Base-by-base conservation (phyloP, 805 yeast species). In the Hanseniaspora taiwanica region DNA sequence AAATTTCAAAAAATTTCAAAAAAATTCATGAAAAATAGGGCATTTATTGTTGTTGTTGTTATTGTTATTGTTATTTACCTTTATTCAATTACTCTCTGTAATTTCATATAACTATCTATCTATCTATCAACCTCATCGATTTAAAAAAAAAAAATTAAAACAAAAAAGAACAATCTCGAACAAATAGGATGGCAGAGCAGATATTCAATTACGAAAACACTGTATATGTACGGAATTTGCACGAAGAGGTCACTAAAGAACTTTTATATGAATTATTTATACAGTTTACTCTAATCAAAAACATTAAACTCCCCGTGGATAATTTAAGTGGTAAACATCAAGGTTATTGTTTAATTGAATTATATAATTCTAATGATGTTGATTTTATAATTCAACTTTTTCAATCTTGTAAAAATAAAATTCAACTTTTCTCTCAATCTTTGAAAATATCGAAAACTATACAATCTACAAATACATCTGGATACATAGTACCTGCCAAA, bases 321-420 rank as follows among this genome's bases (percentile, higher is more conserved):
- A 69, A 84, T 45, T 66, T 86, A 3, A 59, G 74, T 21, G 73
- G 72, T 44, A 63, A 71, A 1, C 86, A 81, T 51, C 93, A 81
- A 51, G 96, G 96, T 4, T 89, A 67, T 62, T 96, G 94, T 8
- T 89, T 91, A 60, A 80, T 81, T 1, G 91, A 83, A 53, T 78
- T 81, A 51, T 59, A 63, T 38, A 62, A 66, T 13, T 59, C 62
- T 2, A 64, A 60, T 16, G 96, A 85, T 49, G 79, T 81, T 0
- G 79, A 76, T 7, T 89, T 86, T 54, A 83, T 77, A 1, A 58
- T 71, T 27, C 53, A 64, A 69, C 43, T 86, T 85, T 6, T 60
- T 34, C 16, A 38, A 29, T 34, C 24, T 19, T 8, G 14, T n/a
- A 16, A 29, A 29, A 7, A 35, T 76, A 1, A 29, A 37, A 21